Evolutionary conservation across 305 asterid species (phyloP).

Genomic region (Fraxinus xanthoxyloides): DNA sequence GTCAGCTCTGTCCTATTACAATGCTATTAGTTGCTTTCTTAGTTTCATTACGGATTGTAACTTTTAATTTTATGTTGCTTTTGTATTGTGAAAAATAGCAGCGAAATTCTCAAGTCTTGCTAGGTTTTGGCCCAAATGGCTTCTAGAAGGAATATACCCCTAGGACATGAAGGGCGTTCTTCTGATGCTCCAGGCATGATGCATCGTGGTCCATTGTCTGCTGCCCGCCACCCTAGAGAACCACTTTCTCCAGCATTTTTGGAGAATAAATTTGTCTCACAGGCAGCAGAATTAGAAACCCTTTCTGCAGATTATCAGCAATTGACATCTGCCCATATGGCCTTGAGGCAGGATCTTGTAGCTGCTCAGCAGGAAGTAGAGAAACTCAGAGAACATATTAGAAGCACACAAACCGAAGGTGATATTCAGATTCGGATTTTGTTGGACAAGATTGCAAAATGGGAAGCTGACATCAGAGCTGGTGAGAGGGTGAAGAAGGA

Average conservation of each 20-base stretch:
- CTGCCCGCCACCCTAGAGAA: constrained; percentile 37
- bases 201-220: constrained; percentile 35
- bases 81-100: neutral
- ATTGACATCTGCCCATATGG: constrained; percentile 54
- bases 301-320: constrained; percentile 60
- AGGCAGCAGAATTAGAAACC: constrained; percentile 53
- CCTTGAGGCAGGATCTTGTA: constrained; percentile 59
- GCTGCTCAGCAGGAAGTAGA: constrained; percentile 54
- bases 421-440: constrained; percentile 70
- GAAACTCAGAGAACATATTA: constrained; percentile 59
- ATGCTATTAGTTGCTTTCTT: neutral
- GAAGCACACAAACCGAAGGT: constrained; percentile 63
- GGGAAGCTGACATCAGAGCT: constrained; percentile 56
- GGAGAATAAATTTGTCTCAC: constrained; percentile 47
- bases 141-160: constrained; percentile 53
- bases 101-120: neutral
- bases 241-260: constrained; percentile 34
- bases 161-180: constrained; percentile 41
- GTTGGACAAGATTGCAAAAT: constrained; percentile 67
- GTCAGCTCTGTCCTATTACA: neutral
- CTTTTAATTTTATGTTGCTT: neutral
- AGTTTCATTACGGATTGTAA: constrained; percentile 1
- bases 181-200: constrained; percentile 34
- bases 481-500: constrained; percentile 47
- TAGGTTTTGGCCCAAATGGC: constrained; percentile 37